These are phyloP conservation scores for Hymenotorrendiella dingleyae DNA, from an alignment of 2,329 filamentous ascomycete species.

Conservation along the genomic window DNA sequence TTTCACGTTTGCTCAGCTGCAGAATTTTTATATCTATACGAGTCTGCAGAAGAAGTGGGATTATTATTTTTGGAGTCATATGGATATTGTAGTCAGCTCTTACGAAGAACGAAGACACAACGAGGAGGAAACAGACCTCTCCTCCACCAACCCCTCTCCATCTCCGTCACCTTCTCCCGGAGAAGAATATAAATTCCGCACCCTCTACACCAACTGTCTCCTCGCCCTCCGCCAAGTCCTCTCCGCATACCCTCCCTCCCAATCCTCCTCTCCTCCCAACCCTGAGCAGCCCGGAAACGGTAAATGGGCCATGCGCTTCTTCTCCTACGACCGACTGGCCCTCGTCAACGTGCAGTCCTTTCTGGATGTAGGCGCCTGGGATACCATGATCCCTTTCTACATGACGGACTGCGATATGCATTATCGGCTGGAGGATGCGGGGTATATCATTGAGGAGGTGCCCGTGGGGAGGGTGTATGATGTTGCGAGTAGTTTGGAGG, in stretches of 20 bases:
- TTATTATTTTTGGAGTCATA: constrained; percentile 52
- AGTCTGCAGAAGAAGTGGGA: constrained; percentile 39
- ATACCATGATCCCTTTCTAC: constrained; percentile 53
- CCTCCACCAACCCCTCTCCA: neutral
- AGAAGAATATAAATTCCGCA: constrained; percentile 3
- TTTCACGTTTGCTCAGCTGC: constrained; percentile 48
- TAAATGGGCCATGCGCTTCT: constrained; percentile 48
- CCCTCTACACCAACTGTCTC: constrained; percentile 19
- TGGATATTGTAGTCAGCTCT: constrained; percentile 44
- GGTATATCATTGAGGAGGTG: constrained; percentile 36
- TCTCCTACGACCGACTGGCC: constrained; percentile 52
- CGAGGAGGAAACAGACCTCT: too few relatives aligned
- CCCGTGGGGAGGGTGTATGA: constrained; percentile 40
- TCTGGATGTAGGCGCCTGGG: constrained; percentile 44
- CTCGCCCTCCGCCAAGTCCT: constrained; percentile 6
- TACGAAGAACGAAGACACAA: constrained; percentile 37
- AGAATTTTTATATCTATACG: constrained; percentile 46
- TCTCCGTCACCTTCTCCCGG: neutral
- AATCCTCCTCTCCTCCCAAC: too few relatives aligned
- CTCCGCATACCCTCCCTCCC: too few relatives aligned
- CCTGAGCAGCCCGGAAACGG: constrained; percentile 3
- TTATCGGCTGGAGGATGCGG: constrained; percentile 40
- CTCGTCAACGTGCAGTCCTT: constrained; percentile 47
- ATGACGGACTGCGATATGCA: constrained; percentile 53
- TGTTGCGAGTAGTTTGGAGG: constrained; percentile 39